Evolutionary conservation across 2,329 filamentous ascomycete genomes (phyloP).

Genomic region (Trichoderma sp.): DNA sequence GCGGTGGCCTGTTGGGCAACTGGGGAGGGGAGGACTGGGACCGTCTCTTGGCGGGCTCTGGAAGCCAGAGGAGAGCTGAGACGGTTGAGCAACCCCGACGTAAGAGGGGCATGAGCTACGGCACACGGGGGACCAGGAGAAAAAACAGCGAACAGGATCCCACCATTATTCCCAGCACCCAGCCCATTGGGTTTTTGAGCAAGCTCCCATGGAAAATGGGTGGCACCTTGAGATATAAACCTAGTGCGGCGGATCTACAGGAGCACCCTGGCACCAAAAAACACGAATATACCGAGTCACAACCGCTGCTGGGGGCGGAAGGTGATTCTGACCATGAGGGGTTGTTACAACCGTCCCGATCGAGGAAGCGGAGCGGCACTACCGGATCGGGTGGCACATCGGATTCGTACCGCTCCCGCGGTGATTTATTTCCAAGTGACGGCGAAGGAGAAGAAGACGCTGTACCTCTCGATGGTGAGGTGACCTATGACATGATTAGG

Average conservation of each 20-base stretch:
- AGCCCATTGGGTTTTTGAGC: conserved; percentile 79
- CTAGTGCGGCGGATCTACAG: conserved; percentile 84
- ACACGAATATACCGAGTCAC: conserved; percentile 54
- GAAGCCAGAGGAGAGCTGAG: conserved; percentile 42
- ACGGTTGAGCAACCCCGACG: conserved; percentile 62
- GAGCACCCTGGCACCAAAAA: conserved; percentile 65
- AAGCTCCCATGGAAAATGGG: conserved; percentile 82
- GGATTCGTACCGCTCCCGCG: conserved; percentile 81
- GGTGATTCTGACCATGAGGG: conserved; percentile 32
- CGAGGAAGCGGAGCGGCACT: conserved; percentile 68
- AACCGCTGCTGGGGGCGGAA: conserved; percentile 60
- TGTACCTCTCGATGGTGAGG: conserved; percentile 88
- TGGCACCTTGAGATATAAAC: conserved; percentile 79
- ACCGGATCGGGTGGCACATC: conserved; percentile 75
- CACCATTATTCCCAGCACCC: conserved; percentile 85
- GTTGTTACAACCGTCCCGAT: conserved; percentile 30
- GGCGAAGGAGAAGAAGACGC: conserved; percentile 85
- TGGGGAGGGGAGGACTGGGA: conserved; percentile 87
- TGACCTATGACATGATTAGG: conserved; percentile 76
- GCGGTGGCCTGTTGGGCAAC: conserved; percentile 60
- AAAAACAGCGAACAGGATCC: conserved; percentile 64
- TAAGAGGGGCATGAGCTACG: conserved; percentile 87
- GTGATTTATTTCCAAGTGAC: conserved; percentile 88
- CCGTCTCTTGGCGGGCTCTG: conserved; percentile 70
- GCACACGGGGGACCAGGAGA: conserved; percentile 58